Evolutionary conservation across 768 basidiomycete species (phyloP), one percentile per base, ranked within the genome.

Genomic region (Pulveroboletus sp.): DNA sequence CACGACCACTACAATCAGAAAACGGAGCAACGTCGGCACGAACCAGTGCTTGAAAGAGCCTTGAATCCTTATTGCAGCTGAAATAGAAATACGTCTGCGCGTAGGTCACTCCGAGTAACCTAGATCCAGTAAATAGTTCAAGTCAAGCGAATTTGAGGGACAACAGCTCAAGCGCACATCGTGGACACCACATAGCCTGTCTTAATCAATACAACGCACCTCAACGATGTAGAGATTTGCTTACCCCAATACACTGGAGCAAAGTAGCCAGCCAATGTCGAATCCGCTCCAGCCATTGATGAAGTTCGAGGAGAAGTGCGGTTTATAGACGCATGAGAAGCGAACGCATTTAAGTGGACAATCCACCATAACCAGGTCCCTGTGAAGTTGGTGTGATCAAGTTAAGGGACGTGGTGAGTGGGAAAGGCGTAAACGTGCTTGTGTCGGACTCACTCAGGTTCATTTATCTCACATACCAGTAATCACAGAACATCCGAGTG

Each of bases 211-310:
- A 42, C 16, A 11, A 16, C 12, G 16, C 16, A 6, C 25, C n/a
- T 10, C 25, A 6, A 2, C 32, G 9, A 29, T 5, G 19, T 10
- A 13, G 23, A 25, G 16, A 20, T 10, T 16, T 19, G 9, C 40
- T 51, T 19, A 43, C 39, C 50, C 53, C 53, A 55, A 33, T 52
- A 52, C 43, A 53, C 5, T 19, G 52, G 43, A 14, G 13, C 29
- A 32, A 31, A 49, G 25, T 8, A 49, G 13, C 19, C 35, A 19
- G 25, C 23, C 14, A 41, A 20, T 16, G 27, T 14, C 21, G 24
- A 45, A 7, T 12, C 13, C 17, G n/a, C n/a, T n/a, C n/a, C n/a
- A n/a, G 32, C 17, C 34, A 32, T 47, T 40, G n/a, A 38, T 21
- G 7, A 2, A 27, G 32, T 35, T 20, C 17, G 40, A 32, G 24